A percentile compares a stretch with the other conserved stretches of the same genome.
Conservation (phyloP, 257 asterid genomes). For the Solanum neorickii region DNA sequence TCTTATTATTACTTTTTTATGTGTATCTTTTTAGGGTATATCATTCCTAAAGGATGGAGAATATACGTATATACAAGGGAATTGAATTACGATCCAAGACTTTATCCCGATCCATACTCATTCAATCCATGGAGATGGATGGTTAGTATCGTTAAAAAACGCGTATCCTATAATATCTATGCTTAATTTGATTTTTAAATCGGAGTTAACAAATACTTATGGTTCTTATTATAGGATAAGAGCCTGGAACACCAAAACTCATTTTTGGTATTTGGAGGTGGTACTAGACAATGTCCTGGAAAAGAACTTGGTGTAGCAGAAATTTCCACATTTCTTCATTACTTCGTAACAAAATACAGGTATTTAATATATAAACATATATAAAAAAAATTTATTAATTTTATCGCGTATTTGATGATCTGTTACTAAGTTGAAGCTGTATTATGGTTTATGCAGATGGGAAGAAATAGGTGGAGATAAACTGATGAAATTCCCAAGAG, state of each 20-base stretch:
- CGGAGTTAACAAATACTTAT: background rate
- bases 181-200: background rate
- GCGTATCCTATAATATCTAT: too few relatives aligned
- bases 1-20: background rate
- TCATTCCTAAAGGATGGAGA: constrained; percentile 92
- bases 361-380: background rate
- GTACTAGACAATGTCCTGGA: constrained; percentile 95
- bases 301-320: constrained; percentile 97
- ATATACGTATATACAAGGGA: constrained; percentile 53
- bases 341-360: constrained; percentile 84
- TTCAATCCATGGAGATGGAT: constrained; percentile 99
- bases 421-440: background rate
- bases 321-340: constrained; percentile 90
- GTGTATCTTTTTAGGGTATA: constrained; percentile 43
- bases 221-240: constrained; percentile 37
- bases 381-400: background rate
- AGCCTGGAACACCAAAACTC: constrained; percentile 64
- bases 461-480: constrained; percentile 82
- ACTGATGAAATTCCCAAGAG: constrained; percentile 86
- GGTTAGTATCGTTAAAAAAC: constrained; percentile 31
- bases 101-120: constrained; percentile 76
- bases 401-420: background rate
- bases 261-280: constrained; percentile 86
- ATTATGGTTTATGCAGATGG: constrained; percentile 33
- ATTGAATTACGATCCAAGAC: constrained; percentile 73